These are phyloP conservation scores for Cicer bijugum DNA, from an alignment of 306 rosid species.

Conservation along the genomic window DNA sequence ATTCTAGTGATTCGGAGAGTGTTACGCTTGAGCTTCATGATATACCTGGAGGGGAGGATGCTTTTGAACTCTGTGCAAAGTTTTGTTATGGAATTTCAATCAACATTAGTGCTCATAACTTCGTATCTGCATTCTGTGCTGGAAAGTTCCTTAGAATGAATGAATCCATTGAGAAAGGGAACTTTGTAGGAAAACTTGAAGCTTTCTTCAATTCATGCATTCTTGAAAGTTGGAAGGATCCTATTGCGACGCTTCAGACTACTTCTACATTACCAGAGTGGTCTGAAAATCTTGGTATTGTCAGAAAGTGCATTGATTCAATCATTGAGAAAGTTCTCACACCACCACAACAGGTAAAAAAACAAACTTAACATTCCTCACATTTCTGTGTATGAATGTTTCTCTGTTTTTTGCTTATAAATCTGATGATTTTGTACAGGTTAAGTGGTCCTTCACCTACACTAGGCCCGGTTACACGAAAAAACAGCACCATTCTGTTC, in stretches of 20 bases:
- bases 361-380: conserved; percentile 11
- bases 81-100: conserved; percentile 91
- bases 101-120: conserved; percentile 85
- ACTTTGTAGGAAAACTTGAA: conserved; percentile 76
- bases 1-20: conserved; percentile 56
- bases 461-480: conserved; percentile 85
- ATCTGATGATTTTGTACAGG: conserved; percentile 55
- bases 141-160: conserved; percentile 89
- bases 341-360: conserved; percentile 71
- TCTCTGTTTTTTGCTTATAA: conserved; percentile 16
- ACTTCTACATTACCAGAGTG: conserved; percentile 75
- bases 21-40: conserved; percentile 73
- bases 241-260: conserved; percentile 70
- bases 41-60: conserved; percentile 92
- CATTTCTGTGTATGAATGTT: neutral
- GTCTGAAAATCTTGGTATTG: conserved; percentile 88
- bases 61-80: conserved; percentile 89
- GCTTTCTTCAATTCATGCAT: conserved; percentile 86
- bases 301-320: conserved; percentile 87
- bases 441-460: conserved; percentile 93
- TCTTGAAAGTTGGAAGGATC: conserved; percentile 94
- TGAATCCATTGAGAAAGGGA: conserved; percentile 79
- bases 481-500: conserved; percentile 78
- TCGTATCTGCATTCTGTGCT: conserved; percentile 77
- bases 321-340: conserved; percentile 83